phyloP scores from a whole-genome alignment of 139 green algal species.

The Pseudopediastrum boryanum region DNA sequence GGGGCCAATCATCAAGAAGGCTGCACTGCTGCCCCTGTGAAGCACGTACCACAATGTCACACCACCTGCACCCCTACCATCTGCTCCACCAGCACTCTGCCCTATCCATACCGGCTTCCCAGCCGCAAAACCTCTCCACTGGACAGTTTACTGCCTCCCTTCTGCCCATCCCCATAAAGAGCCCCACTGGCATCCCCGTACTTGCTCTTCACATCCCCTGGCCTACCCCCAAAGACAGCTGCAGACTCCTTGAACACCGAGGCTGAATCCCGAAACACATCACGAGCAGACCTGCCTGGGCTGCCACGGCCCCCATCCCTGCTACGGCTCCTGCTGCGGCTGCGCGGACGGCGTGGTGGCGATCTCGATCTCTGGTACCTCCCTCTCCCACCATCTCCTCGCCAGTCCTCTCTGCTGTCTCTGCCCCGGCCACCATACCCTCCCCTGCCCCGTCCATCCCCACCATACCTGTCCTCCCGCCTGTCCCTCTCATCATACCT shows the following conservation, averaged over 20 bases:
- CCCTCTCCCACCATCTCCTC: neutral
- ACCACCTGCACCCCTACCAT: slow-evolving; percentile 6
- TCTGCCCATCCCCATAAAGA: neutral
- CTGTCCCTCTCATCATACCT: slow-evolving; percentile 23
- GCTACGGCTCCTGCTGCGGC: slow-evolving; percentile 23
- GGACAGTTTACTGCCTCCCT: neutral
- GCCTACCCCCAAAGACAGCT: neutral
- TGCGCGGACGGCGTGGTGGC: neutral
- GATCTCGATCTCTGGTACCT: slow-evolving; percentile 5
- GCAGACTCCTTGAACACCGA: neutral
- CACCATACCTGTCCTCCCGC: slow-evolving; percentile 11
- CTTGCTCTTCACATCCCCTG: neutral
- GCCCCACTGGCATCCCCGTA: slow-evolving; percentile 36
- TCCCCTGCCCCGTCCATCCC: slow-evolving; percentile 3
- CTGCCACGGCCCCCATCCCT: neutral
- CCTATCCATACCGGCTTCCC: too few species aligned
- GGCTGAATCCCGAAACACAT: slow-evolving; percentile 32
- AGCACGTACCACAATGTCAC: too few species aligned
- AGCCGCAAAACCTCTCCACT: slow-evolving; percentile 35
- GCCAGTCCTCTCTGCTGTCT: slow-evolving; percentile 15
- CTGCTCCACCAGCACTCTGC: neutral
- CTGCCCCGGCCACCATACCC: neutral
- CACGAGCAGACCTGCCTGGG: slow-evolving; percentile 22
- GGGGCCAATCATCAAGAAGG: too few species aligned
- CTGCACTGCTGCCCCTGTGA: too few species aligned